Conservation (phyloP, 495 filamentous ascomycete species). For the Acidomyces sp. region DNA sequence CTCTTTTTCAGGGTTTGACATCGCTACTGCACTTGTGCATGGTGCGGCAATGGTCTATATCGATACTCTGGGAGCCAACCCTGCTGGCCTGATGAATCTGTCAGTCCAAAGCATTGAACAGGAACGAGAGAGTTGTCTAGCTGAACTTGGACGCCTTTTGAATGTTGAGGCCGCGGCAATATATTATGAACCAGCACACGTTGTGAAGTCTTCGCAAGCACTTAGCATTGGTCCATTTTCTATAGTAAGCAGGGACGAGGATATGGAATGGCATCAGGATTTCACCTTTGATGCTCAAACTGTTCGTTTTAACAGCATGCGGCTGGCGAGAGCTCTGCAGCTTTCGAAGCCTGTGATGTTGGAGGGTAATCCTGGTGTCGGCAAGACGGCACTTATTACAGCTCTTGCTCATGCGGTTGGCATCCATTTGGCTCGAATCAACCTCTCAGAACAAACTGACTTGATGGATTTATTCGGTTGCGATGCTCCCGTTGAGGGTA, state of each 20-base stretch:
- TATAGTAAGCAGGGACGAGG: constrained; percentile 39
- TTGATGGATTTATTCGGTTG: constrained; percentile 95
- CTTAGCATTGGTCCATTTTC: constrained; percentile 62
- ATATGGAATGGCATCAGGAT: constrained; percentile 37
- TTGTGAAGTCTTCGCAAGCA: constrained; percentile 35
- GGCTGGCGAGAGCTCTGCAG: constrained; percentile 81
- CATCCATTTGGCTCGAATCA: constrained; percentile 76
- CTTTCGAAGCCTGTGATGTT: constrained; percentile 80
- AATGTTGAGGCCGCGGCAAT: constrained; percentile 45
- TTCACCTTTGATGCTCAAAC: constrained; percentile 82
- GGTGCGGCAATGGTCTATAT: constrained; percentile 93
- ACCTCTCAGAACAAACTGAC: constrained; percentile 94
- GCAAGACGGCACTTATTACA: constrained; percentile 85
- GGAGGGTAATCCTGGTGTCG: constrained; percentile 92
- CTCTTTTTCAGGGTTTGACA: constrained; percentile 36
- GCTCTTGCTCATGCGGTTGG: constrained; percentile 69
- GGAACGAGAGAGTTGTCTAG: constrained; percentile 59
- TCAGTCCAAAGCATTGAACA: constrained; percentile 42
- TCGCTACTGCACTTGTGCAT: constrained; percentile 52
- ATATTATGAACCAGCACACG: constrained; percentile 44
- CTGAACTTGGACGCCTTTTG: constrained; percentile 56
- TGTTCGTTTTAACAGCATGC: constrained; percentile 75
- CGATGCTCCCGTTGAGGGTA: constrained; percentile 87
- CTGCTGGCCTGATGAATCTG: constrained; percentile 65
- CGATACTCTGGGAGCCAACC: constrained; percentile 87